These are phyloP conservation scores for Nannizziopsis barbatae DNA, from an alignment of 2,329 filamentous ascomycete genomes.

Conservation along the genomic window DNA sequence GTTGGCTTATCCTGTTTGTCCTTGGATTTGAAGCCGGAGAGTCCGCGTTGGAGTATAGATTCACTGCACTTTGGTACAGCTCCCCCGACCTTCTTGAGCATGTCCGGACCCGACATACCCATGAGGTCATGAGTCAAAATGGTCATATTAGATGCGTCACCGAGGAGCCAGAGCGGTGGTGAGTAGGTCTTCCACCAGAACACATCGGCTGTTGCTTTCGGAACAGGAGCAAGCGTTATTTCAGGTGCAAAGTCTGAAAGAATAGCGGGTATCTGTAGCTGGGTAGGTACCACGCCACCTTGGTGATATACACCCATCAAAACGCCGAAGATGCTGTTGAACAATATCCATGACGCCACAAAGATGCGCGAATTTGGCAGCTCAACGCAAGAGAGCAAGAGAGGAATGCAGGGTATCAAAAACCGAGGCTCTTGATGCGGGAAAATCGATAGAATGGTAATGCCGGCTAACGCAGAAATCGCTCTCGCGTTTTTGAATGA, in stretches of 20 bases:
- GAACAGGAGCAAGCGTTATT: slow-evolving; percentile 20
- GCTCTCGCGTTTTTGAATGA: slow-evolving; percentile 32
- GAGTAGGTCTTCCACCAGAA: slow-evolving; percentile 48
- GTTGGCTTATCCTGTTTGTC: slow-evolving; percentile 16
- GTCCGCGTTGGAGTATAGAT: not conserved
- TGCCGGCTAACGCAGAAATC: slow-evolving; percentile 35
- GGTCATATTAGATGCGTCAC: slow-evolving; percentile 23
- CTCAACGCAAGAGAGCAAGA: slow-evolving; percentile 40
- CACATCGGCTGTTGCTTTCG: slow-evolving; percentile 26
- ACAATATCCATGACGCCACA: slow-evolving; percentile 37
- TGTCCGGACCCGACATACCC: slow-evolving; percentile 35
- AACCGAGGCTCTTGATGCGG: slow-evolving; percentile 45
- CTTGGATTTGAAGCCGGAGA: slow-evolving; percentile 10
- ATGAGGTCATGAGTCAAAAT: slow-evolving; percentile 39
- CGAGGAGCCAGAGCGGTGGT: slow-evolving; percentile 42
- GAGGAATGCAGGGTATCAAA: slow-evolving; percentile 40
- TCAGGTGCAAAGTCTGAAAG: slow-evolving; percentile 13
- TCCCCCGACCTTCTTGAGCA: slow-evolving; percentile 31
- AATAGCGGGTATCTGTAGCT: slow-evolving; percentile 36
- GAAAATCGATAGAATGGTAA: slow-evolving; percentile 35
- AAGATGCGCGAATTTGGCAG: slow-evolving; percentile 34
- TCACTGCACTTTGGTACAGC: slow-evolving; percentile 25
- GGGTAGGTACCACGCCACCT: slow-evolving; percentile 41
- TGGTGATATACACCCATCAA: slow-evolving; percentile 46
- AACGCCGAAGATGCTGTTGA: slow-evolving; percentile 39